phyloP scores from a whole-genome alignment of 2,329 filamentous ascomycete species.

The Pseudonectria buxi region DNA sequence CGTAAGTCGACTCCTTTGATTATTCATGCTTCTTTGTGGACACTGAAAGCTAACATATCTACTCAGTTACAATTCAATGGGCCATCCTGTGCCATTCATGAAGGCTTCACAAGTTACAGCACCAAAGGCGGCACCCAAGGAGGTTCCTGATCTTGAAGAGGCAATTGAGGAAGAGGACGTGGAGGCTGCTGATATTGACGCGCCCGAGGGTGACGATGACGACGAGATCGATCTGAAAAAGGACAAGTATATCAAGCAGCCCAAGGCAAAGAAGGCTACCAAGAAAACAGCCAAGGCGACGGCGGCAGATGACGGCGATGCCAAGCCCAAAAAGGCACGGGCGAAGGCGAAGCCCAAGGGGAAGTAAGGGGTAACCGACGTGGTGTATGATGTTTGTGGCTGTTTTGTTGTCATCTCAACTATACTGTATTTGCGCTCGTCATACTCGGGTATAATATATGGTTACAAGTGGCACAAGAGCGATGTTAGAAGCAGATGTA shows the following conservation, averaged over 20 bases:
- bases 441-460: too few relatives aligned
- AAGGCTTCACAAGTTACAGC: constrained; percentile 74
- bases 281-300: constrained; percentile 38
- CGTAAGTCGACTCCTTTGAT: constrained; percentile 48
- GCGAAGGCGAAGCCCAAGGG: constrained; percentile 32
- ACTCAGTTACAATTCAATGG: constrained; percentile 71
- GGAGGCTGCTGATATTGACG: constrained; percentile 51
- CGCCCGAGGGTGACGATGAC: constrained; percentile 59
- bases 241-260: constrained; percentile 92
- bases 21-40: constrained; percentile 1
- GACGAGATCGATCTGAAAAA: constrained; percentile 80
- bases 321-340: constrained; percentile 46
- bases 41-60: constrained; percentile 6
- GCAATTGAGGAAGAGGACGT: constrained; percentile 85
- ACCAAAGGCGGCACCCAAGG: constrained; percentile 64
- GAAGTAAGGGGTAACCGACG: constrained; percentile 44
- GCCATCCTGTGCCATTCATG: constrained; percentile 92
- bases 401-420: too few relatives aligned
- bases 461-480: too few relatives aligned
- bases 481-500: too few relatives aligned
- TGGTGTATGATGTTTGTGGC: constrained; percentile 16
- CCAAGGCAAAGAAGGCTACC: constrained; percentile 60
- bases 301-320: constrained; percentile 44
- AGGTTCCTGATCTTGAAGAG: constrained; percentile 90
- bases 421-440: too few relatives aligned